Evolutionary conservation across 2,329 filamentous ascomycete genomes (phyloP).

Genomic region (Penicillium sp.): DNA sequence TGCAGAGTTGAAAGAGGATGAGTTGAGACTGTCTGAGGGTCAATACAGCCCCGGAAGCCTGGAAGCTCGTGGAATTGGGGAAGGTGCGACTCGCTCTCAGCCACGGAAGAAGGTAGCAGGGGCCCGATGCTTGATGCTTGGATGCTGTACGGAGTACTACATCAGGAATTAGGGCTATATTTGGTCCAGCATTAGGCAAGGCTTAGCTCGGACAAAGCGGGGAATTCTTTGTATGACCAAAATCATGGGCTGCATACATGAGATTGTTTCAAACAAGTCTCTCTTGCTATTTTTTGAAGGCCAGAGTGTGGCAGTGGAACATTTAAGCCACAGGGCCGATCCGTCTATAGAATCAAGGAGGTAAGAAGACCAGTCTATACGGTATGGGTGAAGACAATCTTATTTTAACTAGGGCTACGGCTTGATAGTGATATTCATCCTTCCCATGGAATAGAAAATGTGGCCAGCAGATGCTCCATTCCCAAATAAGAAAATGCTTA

Average conservation of each 20-base stretch:
- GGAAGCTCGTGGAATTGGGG: neutral
- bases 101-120: neutral
- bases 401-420: too few relatives aligned
- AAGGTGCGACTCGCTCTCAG: neutral
- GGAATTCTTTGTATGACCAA: neutral
- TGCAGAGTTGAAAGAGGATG: neutral
- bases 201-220: neutral
- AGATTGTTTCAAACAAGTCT: neutral
- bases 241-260: neutral
- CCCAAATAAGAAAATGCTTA: neutral
- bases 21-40: neutral
- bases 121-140: too few relatives aligned
- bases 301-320: neutral
- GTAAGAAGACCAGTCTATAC: too few relatives aligned
- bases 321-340: neutral
- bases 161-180: too few relatives aligned
- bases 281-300: neutral
- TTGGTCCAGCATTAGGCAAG: neutral
- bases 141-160: neutral
- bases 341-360: too few relatives aligned
- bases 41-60: neutral
- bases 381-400: too few relatives aligned
- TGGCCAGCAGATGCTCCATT: constrained; percentile 3
- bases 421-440: too few relatives aligned
- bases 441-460: too few relatives aligned